Conservation (phyloP, 108 stramenopile species). For the Skeletonema tropicum region DNA sequence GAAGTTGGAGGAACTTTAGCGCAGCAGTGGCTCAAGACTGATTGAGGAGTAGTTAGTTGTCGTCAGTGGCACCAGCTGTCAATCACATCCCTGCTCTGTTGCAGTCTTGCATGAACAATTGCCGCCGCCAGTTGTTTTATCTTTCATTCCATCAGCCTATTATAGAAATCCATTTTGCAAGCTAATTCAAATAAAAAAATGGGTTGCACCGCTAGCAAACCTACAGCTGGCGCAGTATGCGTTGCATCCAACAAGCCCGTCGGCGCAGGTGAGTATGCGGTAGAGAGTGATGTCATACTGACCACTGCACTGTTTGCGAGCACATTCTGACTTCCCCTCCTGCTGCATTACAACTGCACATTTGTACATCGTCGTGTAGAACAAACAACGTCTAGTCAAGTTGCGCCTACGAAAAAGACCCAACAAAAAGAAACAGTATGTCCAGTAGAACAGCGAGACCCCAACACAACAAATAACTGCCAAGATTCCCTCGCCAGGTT, state of each 20-base stretch:
- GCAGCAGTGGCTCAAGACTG: no score
- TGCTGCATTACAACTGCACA: no score
- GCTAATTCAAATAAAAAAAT: constrained; percentile 5
- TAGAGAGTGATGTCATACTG: not conserved
- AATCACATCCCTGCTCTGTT: not conserved
- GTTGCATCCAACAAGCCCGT: constrained; percentile 5
- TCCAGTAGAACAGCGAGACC: not conserved
- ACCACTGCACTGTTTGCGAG: not conserved
- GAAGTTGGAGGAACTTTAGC: no score
- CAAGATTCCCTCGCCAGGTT: constrained; percentile 39
- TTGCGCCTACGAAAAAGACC: not conserved
- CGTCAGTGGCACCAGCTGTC: not conserved
- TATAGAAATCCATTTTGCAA: not conserved
- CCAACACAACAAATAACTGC: not conserved
- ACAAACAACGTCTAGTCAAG: not conserved
- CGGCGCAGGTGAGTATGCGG: not conserved
- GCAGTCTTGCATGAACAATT: not conserved
- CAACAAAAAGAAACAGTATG: not conserved
- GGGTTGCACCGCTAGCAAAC: constrained; percentile 31
- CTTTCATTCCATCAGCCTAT: not conserved
- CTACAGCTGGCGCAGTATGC: constrained; percentile 12
- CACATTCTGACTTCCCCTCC: not conserved
- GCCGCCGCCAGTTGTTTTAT: not conserved
- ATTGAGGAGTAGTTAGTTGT: not conserved
- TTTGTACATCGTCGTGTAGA: not conserved